Evolutionary conservation across 495 filamentous ascomycete species (phyloP).

Genomic region (Halenospora varia): DNA sequence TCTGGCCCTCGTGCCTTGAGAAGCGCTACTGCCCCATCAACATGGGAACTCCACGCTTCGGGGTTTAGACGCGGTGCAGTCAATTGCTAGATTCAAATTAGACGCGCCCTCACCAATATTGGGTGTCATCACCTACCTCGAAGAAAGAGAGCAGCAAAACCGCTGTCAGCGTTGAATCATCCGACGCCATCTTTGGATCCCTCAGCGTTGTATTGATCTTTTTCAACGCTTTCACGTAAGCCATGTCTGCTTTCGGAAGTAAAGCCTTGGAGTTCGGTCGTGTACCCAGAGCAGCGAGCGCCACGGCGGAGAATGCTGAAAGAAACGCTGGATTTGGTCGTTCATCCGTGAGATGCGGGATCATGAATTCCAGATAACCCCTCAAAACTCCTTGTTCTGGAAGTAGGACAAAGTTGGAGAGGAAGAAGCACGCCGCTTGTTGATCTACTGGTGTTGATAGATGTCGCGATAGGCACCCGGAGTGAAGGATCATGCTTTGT

Average conservation of each 20-base stretch:
- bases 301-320: slow-evolving; percentile 56
- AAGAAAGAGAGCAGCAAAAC: slow-evolving; percentile 59
- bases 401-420: slow-evolving; percentile 51
- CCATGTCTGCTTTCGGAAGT: slow-evolving; percentile 32
- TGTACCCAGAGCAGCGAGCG: slow-evolving; percentile 51
- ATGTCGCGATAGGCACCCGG: slow-evolving; percentile 19
- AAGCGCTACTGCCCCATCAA: slow-evolving; percentile 49
- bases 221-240: slow-evolving; percentile 47
- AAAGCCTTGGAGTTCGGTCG: slow-evolving; percentile 33
- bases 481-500: not conserved
- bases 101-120: not conserved
- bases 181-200: slow-evolving; percentile 37
- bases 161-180: slow-evolving; percentile 55
- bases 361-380: slow-evolving; percentile 55
- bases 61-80: slow-evolving; percentile 41
- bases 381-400: slow-evolving; percentile 38
- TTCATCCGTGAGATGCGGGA: slow-evolving; percentile 46
- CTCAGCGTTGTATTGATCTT: slow-evolving; percentile 49
- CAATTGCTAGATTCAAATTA: slow-evolving; percentile 32
- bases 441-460: slow-evolving; percentile 33
- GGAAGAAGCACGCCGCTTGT: slow-evolving; percentile 48
- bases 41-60: slow-evolving; percentile 47
- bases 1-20: slow-evolving; percentile 45
- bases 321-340: slow-evolving; percentile 41
- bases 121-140: slow-evolving; percentile 43